These are phyloP conservation scores for Cymodocea nodosa DNA, from an alignment of 116 monocot genomes.

Conservation along the genomic window DNA sequence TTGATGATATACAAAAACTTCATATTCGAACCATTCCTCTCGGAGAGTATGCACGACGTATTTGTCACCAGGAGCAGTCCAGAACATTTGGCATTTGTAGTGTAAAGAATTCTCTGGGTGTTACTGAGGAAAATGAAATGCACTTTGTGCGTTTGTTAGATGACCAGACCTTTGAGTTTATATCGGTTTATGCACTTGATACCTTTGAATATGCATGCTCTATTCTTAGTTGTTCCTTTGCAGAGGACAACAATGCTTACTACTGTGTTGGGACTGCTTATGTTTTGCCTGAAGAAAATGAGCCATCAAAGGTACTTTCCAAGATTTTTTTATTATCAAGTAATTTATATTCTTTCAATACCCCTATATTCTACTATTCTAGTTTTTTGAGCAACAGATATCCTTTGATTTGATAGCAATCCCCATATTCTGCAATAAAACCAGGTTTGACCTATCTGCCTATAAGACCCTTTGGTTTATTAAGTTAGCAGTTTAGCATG, in stretches of 20 bases:
- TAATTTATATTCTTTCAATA: no score
- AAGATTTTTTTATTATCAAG: neutral
- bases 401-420: no score
- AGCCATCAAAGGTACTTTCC: slow-evolving; percentile 69
- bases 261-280: slow-evolving; percentile 97
- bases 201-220: slow-evolving; percentile 88
- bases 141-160: slow-evolving; percentile 87
- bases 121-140: slow-evolving; percentile 64
- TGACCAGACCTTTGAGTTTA: slow-evolving; percentile 89
- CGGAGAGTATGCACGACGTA: slow-evolving; percentile 90
- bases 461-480: no score
- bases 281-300: slow-evolving; percentile 94
- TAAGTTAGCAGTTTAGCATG: no score
- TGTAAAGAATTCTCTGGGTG: slow-evolving; percentile 42
- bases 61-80: slow-evolving; percentile 93
- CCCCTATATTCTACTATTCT: no score
- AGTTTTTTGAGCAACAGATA: no score
- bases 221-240: slow-evolving; percentile 86
- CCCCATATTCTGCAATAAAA: no score
- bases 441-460: no score
- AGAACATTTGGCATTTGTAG: slow-evolving; percentile 87
- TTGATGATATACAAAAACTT: slow-evolving; percentile 98
- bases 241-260: slow-evolving; percentile 82
- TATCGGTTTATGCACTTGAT: slow-evolving; percentile 74
- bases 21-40: slow-evolving; percentile 86